Evolutionary conservation across 2,329 filamentous ascomycete genomes (phyloP), one percentile per base, ranked within the genome.

Genomic region (Metarhizium album): DNA sequence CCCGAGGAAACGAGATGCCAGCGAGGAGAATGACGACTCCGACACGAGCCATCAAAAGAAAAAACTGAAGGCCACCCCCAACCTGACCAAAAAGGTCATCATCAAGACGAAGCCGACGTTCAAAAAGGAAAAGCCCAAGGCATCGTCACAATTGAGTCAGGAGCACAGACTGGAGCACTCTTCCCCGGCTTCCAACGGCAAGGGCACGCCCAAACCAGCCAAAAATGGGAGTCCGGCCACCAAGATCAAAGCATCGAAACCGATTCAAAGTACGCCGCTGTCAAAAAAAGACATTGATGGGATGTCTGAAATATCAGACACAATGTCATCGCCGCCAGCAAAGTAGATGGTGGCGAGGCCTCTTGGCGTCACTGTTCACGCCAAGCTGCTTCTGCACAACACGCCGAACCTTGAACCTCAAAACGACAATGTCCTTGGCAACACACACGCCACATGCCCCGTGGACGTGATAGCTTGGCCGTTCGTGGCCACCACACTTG

Each of bases 51-150:
- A 58, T 65, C 80, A 78, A 69, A 82, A 80, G 70, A 81, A 81
- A 71, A 78, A 76, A 65, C 59, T 74, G 52, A 81, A 80, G 66
- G 63, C 71, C 23, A 51, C 64, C 42, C 47, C 64, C 37, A 49
- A n/a, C 45, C 24, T 57, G 45, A 70, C 74, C 42, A 80, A 79
- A 64, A 80, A 79, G 64, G 68, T 79, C 52, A 71, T 78, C 31
- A 63, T 80, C 45, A 81, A 81, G 67, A 72, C 73, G 24, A 78
- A 78, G 59, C 64, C 64, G 2, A 62, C 59, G 7, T 60, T 67
- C 9, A 80, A 79, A 62, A 80, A 79, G 65, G 76, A 80, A 18
- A 79, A 77, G 63, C 64, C 71, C 50, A 80, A 79, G 65, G 58
- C 64, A n/a, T 64, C 65, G 53, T 79, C 76, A 7, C 67, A 69